These are phyloP conservation scores for Taphrina flavorubra DNA, from an alignment of 1,139 yeast genomes.

Conservation along the genomic window DNA sequence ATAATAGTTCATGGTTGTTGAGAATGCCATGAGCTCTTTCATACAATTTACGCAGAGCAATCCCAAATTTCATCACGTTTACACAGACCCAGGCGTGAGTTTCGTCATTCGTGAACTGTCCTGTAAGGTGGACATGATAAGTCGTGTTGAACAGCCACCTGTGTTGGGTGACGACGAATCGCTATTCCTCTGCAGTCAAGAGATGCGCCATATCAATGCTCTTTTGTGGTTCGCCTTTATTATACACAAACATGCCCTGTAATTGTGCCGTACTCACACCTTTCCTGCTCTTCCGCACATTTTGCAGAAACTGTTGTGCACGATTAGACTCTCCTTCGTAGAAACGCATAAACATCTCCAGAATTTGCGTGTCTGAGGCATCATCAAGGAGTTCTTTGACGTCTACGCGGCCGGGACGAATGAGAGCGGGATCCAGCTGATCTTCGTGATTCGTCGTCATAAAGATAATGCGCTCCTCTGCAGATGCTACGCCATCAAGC, in stretches of 20 bases:
- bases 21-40: too few species aligned
- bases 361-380: slow-evolving; percentile 80
- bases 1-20: too few species aligned
- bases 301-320: slow-evolving; percentile 67
- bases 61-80: too few species aligned
- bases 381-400: slow-evolving; percentile 76
- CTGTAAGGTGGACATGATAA: too few species aligned
- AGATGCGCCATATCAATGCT: slow-evolving; percentile 66
- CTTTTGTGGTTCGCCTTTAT: slow-evolving; percentile 78
- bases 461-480: slow-evolving; percentile 93
- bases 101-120: too few species aligned
- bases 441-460: slow-evolving; percentile 99
- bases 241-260: slow-evolving; percentile 93
- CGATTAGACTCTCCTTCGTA: slow-evolving; percentile 66
- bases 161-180: neutral
- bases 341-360: slow-evolving; percentile 83
- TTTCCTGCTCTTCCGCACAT: slow-evolving; percentile 59
- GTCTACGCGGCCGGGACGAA: slow-evolving; percentile 95
- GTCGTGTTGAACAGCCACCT: too few species aligned
- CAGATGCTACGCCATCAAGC: slow-evolving; percentile 97
- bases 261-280: slow-evolving; percentile 90
- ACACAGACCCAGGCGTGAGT: too few species aligned
- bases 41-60: too few species aligned
- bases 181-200: slow-evolving; percentile 10
- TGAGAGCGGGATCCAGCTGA: slow-evolving; percentile 71